These are phyloP conservation scores for Globisporangium yorkense DNA, from an alignment of 352 stramenopile species.

Conservation along the genomic window DNA sequence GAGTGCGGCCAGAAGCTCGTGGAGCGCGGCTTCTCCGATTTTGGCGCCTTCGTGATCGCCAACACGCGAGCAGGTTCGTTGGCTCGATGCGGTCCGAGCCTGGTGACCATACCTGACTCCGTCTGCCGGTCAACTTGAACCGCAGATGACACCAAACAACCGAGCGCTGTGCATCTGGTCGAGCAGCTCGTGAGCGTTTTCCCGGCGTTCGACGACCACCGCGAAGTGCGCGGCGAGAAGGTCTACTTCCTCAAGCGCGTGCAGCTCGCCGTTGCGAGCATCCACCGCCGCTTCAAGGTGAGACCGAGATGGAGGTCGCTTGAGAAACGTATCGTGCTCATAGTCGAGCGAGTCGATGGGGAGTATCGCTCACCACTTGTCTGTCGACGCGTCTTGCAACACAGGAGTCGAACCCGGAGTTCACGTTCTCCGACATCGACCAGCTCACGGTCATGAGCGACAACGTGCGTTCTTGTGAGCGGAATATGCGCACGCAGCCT, in stretches of 20 bases:
- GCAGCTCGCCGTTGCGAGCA: slow-evolving; percentile 42
- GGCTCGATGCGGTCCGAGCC: no score
- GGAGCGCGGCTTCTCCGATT: slow-evolving; percentile 49
- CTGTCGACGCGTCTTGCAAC: not conserved
- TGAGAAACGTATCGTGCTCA: not conserved
- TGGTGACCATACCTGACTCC: no score
- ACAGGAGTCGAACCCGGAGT: slow-evolving; percentile 38
- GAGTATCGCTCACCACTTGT: not conserved
- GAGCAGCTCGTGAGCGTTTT: slow-evolving; percentile 51
- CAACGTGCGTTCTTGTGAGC: slow-evolving; percentile 31
- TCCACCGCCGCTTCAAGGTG: slow-evolving; percentile 71
- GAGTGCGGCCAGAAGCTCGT: slow-evolving; percentile 52
- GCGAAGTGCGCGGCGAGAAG: slow-evolving; percentile 33
- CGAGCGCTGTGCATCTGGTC: slow-evolving; percentile 50
- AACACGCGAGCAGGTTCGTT: slow-evolving; percentile 27
- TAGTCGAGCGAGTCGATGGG: not conserved
- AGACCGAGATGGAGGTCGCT: not conserved
- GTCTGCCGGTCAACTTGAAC: not conserved
- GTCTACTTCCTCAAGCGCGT: slow-evolving; percentile 70
- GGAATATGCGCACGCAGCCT: not conserved
- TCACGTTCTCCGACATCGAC: slow-evolving; percentile 56
- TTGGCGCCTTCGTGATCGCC: slow-evolving; percentile 68
- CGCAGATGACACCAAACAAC: slow-evolving; percentile 11
- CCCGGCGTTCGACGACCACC: slow-evolving; percentile 66
- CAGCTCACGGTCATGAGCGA: slow-evolving; percentile 61